These are phyloP conservation scores for Powellomyces hirtus DNA, from an alignment of 192 early-diverging fungal species.

Conservation along the genomic window DNA sequence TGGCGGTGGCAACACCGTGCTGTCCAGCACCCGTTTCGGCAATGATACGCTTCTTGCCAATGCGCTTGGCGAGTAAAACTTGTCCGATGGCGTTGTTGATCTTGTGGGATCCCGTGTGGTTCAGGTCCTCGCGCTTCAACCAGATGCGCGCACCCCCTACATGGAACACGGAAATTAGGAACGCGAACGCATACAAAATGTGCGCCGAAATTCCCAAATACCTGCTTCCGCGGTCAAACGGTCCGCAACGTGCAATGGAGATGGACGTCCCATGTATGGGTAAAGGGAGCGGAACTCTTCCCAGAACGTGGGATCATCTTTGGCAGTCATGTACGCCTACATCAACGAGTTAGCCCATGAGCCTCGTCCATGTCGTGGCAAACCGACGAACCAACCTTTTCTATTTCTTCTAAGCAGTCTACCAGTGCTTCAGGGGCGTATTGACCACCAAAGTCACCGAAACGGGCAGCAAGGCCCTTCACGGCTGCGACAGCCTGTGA, in stretches of 20 bases:
- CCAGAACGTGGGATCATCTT: constrained; percentile 88
- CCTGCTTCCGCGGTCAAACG: constrained; percentile 71
- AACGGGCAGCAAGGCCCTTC: constrained; percentile 63
- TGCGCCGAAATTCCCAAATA: too few relatives aligned
- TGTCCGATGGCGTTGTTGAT: constrained; percentile 99
- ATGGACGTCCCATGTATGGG: constrained; percentile 89
- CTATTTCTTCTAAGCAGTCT: constrained; percentile 87
- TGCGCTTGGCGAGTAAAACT: constrained; percentile 85
- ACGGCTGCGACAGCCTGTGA: background rate
- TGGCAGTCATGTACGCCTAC: constrained; percentile 72
- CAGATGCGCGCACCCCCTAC: constrained; percentile 87
- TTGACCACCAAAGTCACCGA: constrained; percentile 94
- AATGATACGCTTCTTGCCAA: constrained; percentile 96
- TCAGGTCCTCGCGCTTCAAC: constrained; percentile 98
- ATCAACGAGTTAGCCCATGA: background rate
- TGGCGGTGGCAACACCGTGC: constrained; percentile 97
- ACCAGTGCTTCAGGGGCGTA: constrained; percentile 98
- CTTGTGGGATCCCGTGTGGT: constrained; percentile 99
- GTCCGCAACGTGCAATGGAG: constrained; percentile 82
- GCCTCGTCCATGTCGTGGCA: background rate
- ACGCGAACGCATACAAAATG: too few relatives aligned
- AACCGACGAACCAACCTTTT: constrained; percentile 53
- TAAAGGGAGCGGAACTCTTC: constrained; percentile 88
- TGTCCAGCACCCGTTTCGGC: constrained; percentile 99
- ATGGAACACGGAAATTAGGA: background rate